phyloP scores from a whole-genome alignment of 805 yeast species.

The Metschnikowia koreensis region DNA sequence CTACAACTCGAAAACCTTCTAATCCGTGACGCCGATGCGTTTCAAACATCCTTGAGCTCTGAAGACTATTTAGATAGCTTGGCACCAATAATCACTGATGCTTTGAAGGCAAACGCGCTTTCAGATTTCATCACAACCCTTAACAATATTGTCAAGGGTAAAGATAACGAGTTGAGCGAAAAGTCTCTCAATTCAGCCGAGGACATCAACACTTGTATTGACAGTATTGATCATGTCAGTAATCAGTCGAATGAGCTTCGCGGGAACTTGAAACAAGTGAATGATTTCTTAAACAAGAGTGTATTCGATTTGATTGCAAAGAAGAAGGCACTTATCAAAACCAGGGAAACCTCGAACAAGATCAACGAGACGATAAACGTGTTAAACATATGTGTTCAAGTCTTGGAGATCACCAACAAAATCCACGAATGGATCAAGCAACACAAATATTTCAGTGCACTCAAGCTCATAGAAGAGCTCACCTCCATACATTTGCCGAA shows the following conservation, averaged over 20 bases:
- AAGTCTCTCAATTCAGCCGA: conserved; percentile 60
- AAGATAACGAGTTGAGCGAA: conserved; percentile 61
- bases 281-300: conserved; percentile 56
- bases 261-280: conserved; percentile 54
- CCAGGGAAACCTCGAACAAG: conserved; percentile 62
- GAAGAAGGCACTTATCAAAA: conserved; percentile 57
- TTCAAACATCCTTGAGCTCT: conserved; percentile 48
- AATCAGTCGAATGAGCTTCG: conserved; percentile 54
- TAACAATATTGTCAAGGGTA: conserved; percentile 54
- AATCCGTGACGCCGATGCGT: conserved; percentile 41
- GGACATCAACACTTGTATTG: conserved; percentile 57
- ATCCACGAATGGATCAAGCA: conserved; percentile 77
- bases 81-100: conserved; percentile 69
- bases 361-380: conserved; percentile 70
- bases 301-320: conserved; percentile 63
- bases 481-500: conserved; percentile 66
- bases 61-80: conserved; percentile 78
- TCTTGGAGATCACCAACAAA: conserved; percentile 80
- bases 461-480: conserved; percentile 76
- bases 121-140: conserved; percentile 55
- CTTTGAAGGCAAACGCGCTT: conserved; percentile 53
- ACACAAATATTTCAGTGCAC: conserved; percentile 78
- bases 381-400: conserved; percentile 71
- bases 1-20: conserved; percentile 38
- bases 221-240: conserved; percentile 61